A percentile compares a stretch with the other conserved stretches of the same genome.
phyloP scores from a whole-genome alignment of 331 rosid genomes.

The Acacia concinna region DNA sequence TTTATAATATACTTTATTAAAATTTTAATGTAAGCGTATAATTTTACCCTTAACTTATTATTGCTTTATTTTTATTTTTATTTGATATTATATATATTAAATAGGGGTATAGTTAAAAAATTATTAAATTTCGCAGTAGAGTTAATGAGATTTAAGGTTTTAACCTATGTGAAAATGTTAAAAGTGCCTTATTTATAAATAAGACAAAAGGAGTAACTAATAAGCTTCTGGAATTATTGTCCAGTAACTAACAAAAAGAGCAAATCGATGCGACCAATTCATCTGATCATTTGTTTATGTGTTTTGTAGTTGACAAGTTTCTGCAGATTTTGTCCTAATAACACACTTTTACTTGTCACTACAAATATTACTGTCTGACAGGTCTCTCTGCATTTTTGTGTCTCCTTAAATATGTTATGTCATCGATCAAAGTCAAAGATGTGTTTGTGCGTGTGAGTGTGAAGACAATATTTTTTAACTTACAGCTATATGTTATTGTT shows the following conservation, averaged over 20 bases:
- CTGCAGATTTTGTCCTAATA: neutral
- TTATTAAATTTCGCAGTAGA: no score
- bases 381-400: slow-evolving; percentile 25
- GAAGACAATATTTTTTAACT: neutral
- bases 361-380: slow-evolving; percentile 33
- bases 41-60: no score
- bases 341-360: neutral
- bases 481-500: no score
- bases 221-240: neutral
- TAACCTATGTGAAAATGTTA: no score
- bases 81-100: no score
- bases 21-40: no score
- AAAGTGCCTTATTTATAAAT: no score
- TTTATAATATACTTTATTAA: no score
- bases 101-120: no score
- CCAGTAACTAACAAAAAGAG: neutral
- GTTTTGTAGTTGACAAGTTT: neutral
- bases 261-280: neutral
- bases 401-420: neutral
- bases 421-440: neutral
- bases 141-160: no score
- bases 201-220: no score
- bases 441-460: neutral
- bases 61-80: no score
- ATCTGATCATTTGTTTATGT: neutral